Percentiles rank a stretch among this genome's conserved stretches.
These are phyloP conservation scores for Solanum megistacrolobum DNA, from an alignment of 257 asterid species.

Conservation along the genomic window DNA sequence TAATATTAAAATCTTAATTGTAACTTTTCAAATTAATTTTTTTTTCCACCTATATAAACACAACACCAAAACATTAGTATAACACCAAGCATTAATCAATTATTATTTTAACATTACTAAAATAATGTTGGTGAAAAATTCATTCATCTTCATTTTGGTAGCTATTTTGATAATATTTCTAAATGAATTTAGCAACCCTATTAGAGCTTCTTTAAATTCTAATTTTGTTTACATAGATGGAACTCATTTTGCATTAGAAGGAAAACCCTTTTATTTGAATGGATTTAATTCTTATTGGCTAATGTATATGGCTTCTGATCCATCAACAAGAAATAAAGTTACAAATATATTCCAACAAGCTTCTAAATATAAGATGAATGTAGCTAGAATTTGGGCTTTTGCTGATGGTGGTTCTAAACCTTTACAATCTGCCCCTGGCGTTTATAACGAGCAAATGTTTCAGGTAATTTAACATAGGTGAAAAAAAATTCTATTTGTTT, in stretches of 20 bases:
- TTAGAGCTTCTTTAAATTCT: neutral
- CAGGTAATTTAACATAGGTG: neutral
- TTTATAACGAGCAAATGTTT: conserved; percentile 20
- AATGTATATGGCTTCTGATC: conserved; percentile 25
- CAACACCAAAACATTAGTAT: neutral
- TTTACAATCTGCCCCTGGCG: conserved; percentile 16
- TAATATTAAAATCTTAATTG: neutral
- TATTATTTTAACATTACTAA: neutral
- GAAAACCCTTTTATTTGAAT: conserved; percentile 12
- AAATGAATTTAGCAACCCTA: neutral
- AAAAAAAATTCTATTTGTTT: too few relatives aligned
- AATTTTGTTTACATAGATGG: conserved; percentile 11
- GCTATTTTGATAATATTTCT: neutral
- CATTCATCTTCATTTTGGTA: neutral
- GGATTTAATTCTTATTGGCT: conserved; percentile 31
- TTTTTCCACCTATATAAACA: neutral
- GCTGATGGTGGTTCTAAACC: conserved; percentile 17
- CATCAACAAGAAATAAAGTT: conserved; percentile 9
- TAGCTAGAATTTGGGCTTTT: conserved; percentile 25
- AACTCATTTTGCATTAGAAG: conserved; percentile 11
- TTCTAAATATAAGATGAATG: conserved; percentile 19
- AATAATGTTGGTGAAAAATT: neutral
- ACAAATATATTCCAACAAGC: conserved; percentile 13
- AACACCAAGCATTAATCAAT: neutral
- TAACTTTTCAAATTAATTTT: neutral